phyloP scores from a whole-genome alignment of 2,329 filamentous ascomycete genomes.

The Aspergillus sp. region DNA sequence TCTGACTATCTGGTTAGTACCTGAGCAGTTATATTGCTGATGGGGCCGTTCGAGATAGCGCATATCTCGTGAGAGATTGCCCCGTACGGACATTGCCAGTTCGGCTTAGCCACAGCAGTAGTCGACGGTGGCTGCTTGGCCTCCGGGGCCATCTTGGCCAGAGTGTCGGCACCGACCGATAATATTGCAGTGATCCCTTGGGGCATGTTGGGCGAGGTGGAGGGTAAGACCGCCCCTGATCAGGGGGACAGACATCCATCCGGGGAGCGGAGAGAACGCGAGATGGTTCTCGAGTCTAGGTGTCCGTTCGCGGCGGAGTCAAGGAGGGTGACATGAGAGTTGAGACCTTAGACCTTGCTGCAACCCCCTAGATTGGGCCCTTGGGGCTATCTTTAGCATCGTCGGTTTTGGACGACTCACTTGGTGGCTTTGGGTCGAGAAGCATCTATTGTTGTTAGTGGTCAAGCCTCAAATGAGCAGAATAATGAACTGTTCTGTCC shows the following conservation, averaged over 20 bases:
- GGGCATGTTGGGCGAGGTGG: background rate
- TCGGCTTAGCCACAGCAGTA: background rate
- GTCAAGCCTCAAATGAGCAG: no score
- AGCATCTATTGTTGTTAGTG: background rate
- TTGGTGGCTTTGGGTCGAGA: background rate
- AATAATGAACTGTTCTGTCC: no score
- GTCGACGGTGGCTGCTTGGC: background rate
- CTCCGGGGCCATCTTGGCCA: background rate
- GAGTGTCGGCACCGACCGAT: background rate
- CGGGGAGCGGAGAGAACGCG: background rate
- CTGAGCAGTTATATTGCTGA: background rate
- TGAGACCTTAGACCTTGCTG: background rate
- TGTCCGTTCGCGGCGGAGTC: background rate
- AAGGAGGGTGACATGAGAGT: background rate
- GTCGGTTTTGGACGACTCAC: background rate
- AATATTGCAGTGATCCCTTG: background rate
- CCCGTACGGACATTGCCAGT: background rate
- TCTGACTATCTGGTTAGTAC: background rate
- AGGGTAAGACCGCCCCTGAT: background rate
- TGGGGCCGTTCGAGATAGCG: background rate
- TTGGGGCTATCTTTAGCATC: background rate
- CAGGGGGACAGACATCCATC: background rate
- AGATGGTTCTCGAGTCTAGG: background rate
- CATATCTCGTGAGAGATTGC: background rate
- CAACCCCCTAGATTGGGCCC: background rate